Evolutionary conservation across 345 rosid genomes (phyloP).

Genomic region (Litchi chinensis): DNA sequence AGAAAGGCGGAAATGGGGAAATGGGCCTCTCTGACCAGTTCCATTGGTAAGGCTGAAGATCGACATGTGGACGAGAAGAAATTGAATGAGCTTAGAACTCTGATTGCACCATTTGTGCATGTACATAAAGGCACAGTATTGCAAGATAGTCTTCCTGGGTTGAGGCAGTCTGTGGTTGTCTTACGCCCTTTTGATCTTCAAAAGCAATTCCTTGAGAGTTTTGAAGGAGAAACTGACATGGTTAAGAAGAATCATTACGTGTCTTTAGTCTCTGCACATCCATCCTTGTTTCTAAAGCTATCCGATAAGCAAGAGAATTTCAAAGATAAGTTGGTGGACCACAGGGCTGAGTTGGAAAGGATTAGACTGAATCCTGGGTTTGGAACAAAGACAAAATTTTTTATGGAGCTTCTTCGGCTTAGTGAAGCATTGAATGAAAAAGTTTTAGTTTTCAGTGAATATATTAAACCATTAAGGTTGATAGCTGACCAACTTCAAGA

Average conservation of each 20-base stretch:
- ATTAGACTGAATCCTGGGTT: slow-evolving; percentile 34
- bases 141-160: slow-evolving; percentile 62
- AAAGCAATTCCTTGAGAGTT: slow-evolving; percentile 37
- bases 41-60: slow-evolving; percentile 33
- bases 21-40: slow-evolving; percentile 37
- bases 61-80: slow-evolving; percentile 9
- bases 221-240: slow-evolving; percentile 12
- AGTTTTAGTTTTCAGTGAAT: slow-evolving; percentile 76
- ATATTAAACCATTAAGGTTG: slow-evolving; percentile 46
- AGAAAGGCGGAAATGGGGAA: slow-evolving; percentile 28
- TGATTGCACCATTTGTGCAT: slow-evolving; percentile 71
- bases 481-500: slow-evolving; percentile 43
- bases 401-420: slow-evolving; percentile 51
- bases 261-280: slow-evolving; percentile 65
- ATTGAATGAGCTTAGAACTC: slow-evolving; percentile 29
- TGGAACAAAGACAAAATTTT: slow-evolving; percentile 68
- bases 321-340: not conserved
- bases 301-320: slow-evolving; percentile 10
- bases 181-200: slow-evolving; percentile 51
- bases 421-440: slow-evolving; percentile 50
- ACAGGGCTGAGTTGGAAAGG: slow-evolving; percentile 28
- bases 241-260: slow-evolving; percentile 34
- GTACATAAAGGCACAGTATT: slow-evolving; percentile 64
- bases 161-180: slow-evolving; percentile 56
- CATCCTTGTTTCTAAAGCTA: slow-evolving; percentile 41